Evolutionary conservation across 352 stramenopile genomes (phyloP).

Genomic region (Elongisporangium undulatum): DNA sequence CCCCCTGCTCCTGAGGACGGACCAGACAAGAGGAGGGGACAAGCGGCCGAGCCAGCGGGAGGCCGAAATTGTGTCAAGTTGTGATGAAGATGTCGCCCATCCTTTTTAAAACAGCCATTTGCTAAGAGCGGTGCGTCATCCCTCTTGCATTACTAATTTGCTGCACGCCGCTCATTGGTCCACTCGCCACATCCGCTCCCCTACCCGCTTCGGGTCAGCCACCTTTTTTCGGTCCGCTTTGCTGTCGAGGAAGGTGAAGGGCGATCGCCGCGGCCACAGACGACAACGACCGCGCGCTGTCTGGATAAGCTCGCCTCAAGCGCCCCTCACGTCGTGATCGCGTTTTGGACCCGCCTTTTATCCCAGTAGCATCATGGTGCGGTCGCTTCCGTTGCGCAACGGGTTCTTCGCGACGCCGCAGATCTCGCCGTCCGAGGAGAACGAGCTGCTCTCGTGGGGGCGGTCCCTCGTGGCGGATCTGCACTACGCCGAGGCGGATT

Average conservation of each 20-base stretch:
- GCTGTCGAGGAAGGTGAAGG: slow-evolving; percentile 1
- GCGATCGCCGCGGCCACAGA: neutral
- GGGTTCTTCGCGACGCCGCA: slow-evolving; percentile 73
- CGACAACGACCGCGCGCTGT: neutral
- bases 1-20: neutral
- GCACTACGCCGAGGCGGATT: slow-evolving; percentile 67
- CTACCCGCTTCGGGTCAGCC: neutral
- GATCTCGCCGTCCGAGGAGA: slow-evolving; percentile 55
- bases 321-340: slow-evolving; percentile 2
- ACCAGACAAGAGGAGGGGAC: neutral
- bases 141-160: neutral
- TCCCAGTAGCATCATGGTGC: slow-evolving; percentile 49
- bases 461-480: slow-evolving; percentile 66
- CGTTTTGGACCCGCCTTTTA: slow-evolving; percentile 1
- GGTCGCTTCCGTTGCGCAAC: slow-evolving; percentile 67
- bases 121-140: neutral
- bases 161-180: neutral
- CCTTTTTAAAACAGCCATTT: neutral
- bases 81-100: neutral
- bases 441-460: slow-evolving; percentile 69
- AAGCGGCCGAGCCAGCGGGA: neutral
- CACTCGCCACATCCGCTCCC: neutral
- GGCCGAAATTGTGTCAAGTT: neutral
- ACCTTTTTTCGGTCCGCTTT: neutral
- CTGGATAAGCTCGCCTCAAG: neutral